Evolutionary conservation across 352 stramenopile species (phyloP).

Genomic region (Globisporangium ultimum): DNA sequence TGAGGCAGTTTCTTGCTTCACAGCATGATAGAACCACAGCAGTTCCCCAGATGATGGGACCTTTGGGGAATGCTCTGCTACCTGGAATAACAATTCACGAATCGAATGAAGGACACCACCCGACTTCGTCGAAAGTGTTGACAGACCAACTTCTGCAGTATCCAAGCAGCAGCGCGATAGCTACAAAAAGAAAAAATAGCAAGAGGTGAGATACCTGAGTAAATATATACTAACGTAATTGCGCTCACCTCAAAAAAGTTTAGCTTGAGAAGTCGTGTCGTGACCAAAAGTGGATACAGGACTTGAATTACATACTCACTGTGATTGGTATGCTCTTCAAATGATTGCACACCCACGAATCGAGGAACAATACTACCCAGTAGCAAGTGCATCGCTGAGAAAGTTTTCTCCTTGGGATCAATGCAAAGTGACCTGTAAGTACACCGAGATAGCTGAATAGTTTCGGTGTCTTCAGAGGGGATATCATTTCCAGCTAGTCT

Average conservation of each 20-base stretch:
- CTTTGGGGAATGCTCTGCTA: slow-evolving; percentile 50
- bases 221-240: background rate
- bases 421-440: slow-evolving; percentile 77
- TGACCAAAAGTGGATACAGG: slow-evolving; percentile 73
- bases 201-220: background rate
- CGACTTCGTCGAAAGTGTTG: slow-evolving; percentile 23
- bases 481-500: slow-evolving; percentile 73
- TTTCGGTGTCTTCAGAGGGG: slow-evolving; percentile 66
- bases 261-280: slow-evolving; percentile 72
- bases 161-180: slow-evolving; percentile 70
- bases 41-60: slow-evolving; percentile 29
- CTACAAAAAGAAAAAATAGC: slow-evolving; percentile 22
- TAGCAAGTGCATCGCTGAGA: slow-evolving; percentile 55
- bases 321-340: slow-evolving; percentile 5
- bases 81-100: slow-evolving; percentile 63
- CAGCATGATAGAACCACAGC: slow-evolving; percentile 67
- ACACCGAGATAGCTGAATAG: slow-evolving; percentile 77
- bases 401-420: slow-evolving; percentile 71
- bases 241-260: slow-evolving; percentile 85
- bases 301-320: slow-evolving; percentile 33
- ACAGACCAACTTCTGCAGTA: slow-evolving; percentile 52
- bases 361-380: slow-evolving; percentile 31
- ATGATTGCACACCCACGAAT: slow-evolving; percentile 23
- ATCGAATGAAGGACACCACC: slow-evolving; percentile 51
- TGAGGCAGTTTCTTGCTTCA: slow-evolving; percentile 77